phyloP scores from a whole-genome alignment of 2,329 filamentous ascomycete genomes.

The Sporothrix pallida region DNA sequence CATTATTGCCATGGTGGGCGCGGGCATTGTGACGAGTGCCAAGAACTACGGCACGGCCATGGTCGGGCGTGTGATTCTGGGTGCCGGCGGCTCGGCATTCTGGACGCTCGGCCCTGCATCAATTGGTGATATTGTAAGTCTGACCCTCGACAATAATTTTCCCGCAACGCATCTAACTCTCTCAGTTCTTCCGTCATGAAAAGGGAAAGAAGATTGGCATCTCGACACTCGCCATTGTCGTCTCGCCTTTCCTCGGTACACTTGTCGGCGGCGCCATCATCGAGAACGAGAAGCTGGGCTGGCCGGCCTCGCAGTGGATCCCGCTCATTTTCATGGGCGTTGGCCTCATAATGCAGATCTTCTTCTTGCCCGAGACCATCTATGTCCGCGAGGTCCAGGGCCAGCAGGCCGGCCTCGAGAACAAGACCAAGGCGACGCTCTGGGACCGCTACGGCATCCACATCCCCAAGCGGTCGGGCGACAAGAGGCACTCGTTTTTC shows the following conservation, averaged over 20 bases:
- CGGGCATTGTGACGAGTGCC: conserved; percentile 25
- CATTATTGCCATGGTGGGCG: conserved; percentile 28
- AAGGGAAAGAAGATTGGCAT: conserved; percentile 28
- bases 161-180: too few relatives aligned
- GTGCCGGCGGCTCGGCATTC: conserved; percentile 19
- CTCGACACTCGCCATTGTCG: conserved; percentile 28
- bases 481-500: conserved; percentile 23
- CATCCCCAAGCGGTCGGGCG: conserved; percentile 16
- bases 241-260: conserved; percentile 22
- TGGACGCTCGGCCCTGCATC: conserved; percentile 27
- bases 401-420: not conserved
- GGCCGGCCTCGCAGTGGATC: conserved; percentile 28
- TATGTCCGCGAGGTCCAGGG: conserved; percentile 24
- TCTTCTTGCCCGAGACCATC: conserved; percentile 26
- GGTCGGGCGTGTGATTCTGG: conserved; percentile 26
- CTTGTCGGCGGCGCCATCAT: conserved; percentile 25
- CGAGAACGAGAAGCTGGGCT: conserved; percentile 20
- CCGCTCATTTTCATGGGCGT: conserved; percentile 28
- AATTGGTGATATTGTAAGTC: conserved; percentile 28
- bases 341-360: conserved; percentile 26
- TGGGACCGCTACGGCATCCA: conserved; percentile 28
- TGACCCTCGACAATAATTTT: too few relatives aligned
- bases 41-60: conserved; percentile 23
- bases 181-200: conserved; percentile 18
- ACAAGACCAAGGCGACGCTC: conserved; percentile 20